Evolutionary conservation across 768 basidiomycete genomes (phyloP), one percentile per base, ranked within the genome.

Genomic region (Psilocybe subaeruginosa): DNA sequence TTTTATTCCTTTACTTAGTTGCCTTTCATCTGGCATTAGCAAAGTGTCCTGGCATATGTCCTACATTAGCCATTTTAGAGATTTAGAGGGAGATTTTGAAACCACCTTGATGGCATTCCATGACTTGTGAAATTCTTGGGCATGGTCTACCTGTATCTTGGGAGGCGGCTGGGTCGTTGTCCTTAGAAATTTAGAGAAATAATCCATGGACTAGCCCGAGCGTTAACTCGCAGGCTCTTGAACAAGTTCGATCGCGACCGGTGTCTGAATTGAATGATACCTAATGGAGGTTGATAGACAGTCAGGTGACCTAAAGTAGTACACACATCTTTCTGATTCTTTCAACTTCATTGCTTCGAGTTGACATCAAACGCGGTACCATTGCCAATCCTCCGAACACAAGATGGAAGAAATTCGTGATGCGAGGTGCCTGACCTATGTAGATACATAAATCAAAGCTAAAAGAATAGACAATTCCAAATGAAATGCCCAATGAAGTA

Each of bases 11-110:
- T 83, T 86, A 11, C 85, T 78, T 39, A 97, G 73, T 72, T 96
- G 94, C 43, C 95, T 83, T 77, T 97, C 95, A 74, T 97, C 94
- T 0, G 95, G 95, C 70, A 91, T 82, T 51, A 85, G 76, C n/a
- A 97, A 83, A 4, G 92, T 95, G 65, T 86, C 85, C 95, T 96
- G 65, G 29, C 35, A 52, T 16, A 17, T 50, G 17, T 16, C 11
- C 27, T 31, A 29, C 23, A 27, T 29, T 62, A 30, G 35, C 30
- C 30, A 37, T 33, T 7, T 41, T 43, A 41, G 48, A 37, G 23
- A 29, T 55, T 16, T 4, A 45, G 29, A 16, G 23, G 16, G 17
- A 29, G 4, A 30, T 39, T 35, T 30, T 54, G 33, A 43, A 45
- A 16, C 48, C 48, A 91, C 92, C 81, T 91, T 89, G 74, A 93